Evolutionary conservation across 306 rosid genomes (phyloP), one percentile per base, ranked within the genome.

Genomic region (Mimosa bimucronata): DNA sequence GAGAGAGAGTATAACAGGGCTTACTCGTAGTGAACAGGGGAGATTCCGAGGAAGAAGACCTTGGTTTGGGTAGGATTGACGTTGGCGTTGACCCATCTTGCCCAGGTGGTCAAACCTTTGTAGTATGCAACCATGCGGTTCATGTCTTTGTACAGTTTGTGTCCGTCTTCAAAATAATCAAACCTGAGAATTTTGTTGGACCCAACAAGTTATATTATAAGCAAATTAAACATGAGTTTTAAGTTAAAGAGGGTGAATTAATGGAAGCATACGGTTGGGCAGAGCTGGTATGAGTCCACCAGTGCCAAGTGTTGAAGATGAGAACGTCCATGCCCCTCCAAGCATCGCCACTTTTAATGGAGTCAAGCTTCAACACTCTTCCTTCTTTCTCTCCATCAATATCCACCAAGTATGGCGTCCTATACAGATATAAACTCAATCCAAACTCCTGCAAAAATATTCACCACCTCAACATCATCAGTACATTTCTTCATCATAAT

Each of bases 201-300:
- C 3, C 38, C 38, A 34, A 34, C 5, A 34, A 34, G 38, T 34
- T 34, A n/a, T n/a, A n/a, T n/a, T n/a, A n/a, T n/a, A n/a, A 34
- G 38, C 38, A 34, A 34, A 6, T 34, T 3, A 34, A 46, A 46
- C 52, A 46, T 46, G 52, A 13, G 53, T 46, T 14, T 7, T 11
- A 42, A 44, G 7, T 16, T 15, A 18, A 15, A 0, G 55, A 14
- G 21, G 21, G 55, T 16, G 3, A 5, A 55, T 8, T 34, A 6
- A 34, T 34, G 38, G 28, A 21, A 21, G 62, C 10, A 25, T 58
- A 95, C 99, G 99, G 99, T n/a, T 91, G 99, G 9, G 97, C 58
- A 23, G 60, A 86, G n/a, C 93, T 97, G 0, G 88, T 87, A 87
- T 95, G 98, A 82, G 98, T 92, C 98, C 98, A 95, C 98, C 98